Percentiles rank a stretch among this genome's conserved stretches.
Conservation (phyloP, 768 basidiomycete genomes). For the Trametes sanguinea region DNA sequence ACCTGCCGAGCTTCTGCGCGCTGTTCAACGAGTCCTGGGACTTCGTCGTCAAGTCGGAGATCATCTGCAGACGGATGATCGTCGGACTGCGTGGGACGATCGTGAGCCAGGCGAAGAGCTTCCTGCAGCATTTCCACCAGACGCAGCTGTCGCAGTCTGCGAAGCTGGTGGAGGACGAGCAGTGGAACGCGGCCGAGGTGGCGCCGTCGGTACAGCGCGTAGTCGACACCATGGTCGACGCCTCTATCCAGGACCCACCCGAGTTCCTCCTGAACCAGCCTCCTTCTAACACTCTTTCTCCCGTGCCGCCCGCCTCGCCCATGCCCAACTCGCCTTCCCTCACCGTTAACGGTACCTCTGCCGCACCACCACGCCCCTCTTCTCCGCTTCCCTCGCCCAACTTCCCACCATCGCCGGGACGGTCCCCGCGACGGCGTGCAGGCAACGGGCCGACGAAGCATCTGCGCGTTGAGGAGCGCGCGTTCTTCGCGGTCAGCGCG, state of each 20-base stretch:
- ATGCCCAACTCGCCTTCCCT: constrained; percentile 23
- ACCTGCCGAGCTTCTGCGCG: constrained; percentile 71
- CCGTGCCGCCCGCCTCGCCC: constrained; percentile 28
- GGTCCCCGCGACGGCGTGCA: constrained; percentile 19
- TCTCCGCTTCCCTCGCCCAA: constrained; percentile 34
- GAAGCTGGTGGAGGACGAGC: constrained; percentile 92
- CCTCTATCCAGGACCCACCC: constrained; percentile 79
- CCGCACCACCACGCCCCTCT: constrained; percentile 23
- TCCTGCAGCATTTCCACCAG: constrained; percentile 86
- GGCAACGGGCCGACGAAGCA: constrained; percentile 47
- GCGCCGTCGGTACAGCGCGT: constrained; percentile 63
- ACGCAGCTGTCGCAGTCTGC: constrained; percentile 76
- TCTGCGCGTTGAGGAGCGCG: constrained; percentile 77
- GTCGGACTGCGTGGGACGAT: constrained; percentile 87
- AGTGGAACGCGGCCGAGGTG: constrained; percentile 86
- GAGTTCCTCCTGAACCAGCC: constrained; percentile 53
- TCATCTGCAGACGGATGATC: constrained; percentile 86
- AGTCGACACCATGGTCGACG: constrained; percentile 74
- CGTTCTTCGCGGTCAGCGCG: constrained; percentile 84
- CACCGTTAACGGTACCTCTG: constrained; percentile 16
- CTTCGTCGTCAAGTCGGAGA: constrained; percentile 88
- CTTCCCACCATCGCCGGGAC: constrained; percentile 24
- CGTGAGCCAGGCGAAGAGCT: constrained; percentile 86
- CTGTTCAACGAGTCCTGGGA: constrained; percentile 87
- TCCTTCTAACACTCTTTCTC: constrained; percentile 29